Percentiles rank a stretch among this genome's conserved stretches.
These are phyloP conservation scores for Pugionium cornutum DNA, from an alignment of 345 rosid genomes.

Conservation along the genomic window DNA sequence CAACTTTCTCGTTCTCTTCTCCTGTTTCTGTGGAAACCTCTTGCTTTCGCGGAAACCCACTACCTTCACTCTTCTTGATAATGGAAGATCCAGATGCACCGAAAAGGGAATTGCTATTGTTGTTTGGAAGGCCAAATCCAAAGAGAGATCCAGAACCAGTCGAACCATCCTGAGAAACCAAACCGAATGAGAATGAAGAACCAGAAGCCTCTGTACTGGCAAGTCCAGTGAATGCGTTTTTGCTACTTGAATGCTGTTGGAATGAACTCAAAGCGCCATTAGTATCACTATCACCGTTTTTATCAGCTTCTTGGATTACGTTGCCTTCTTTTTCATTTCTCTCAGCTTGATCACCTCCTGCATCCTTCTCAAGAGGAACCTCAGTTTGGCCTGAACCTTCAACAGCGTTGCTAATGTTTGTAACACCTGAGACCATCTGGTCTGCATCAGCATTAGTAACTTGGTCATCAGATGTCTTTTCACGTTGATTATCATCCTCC, in stretches of 20 bases:
- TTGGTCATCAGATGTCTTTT: constrained; percentile 32
- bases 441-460: constrained; percentile 37
- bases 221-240: constrained; percentile 93
- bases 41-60: constrained; percentile 62
- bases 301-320: constrained; percentile 44
- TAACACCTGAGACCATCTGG: constrained; percentile 28
- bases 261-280: constrained; percentile 64
- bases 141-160: constrained; percentile 49
- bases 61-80: constrained; percentile 62
- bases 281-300: constrained; percentile 52
- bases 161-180: constrained; percentile 56
- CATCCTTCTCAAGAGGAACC: constrained; percentile 41
- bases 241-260: constrained; percentile 89
- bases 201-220: constrained; percentile 83
- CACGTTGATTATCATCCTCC: constrained; percentile 33
- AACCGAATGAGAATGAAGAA: constrained; percentile 69
- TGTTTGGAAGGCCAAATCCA: constrained; percentile 57
- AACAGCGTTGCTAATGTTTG: constrained; percentile 29
- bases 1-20: constrained; percentile 84
- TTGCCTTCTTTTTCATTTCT: constrained; percentile 46
- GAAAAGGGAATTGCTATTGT: constrained; percentile 66
- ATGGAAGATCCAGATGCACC: constrained; percentile 49
- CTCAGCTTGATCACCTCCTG: constrained; percentile 44
- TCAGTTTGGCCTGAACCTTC: constrained; percentile 48
- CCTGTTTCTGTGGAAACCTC: constrained; percentile 89